Evolutionary conservation across 495 filamentous ascomycete genomes (phyloP).

Genomic region (Rostrohypoxylon terebratum): DNA sequence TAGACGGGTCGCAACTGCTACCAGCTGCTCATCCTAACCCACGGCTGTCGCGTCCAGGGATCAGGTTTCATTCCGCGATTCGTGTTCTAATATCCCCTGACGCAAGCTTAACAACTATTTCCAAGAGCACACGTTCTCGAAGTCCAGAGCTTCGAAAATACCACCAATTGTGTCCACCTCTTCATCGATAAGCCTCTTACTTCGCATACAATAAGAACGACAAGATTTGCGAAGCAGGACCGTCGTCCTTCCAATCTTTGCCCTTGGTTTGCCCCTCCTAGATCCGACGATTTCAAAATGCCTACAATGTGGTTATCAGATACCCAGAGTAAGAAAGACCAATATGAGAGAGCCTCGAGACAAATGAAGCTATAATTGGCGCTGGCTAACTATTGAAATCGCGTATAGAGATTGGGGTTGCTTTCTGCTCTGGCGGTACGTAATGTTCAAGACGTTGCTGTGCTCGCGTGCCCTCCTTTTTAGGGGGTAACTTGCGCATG

Average conservation of each 20-base stretch:
- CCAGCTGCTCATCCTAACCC: slow-evolving; percentile 62
- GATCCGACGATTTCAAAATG: slow-evolving; percentile 54
- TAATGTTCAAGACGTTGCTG: slow-evolving; percentile 44
- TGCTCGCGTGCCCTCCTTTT: slow-evolving; percentile 25
- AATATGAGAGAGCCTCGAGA: neutral
- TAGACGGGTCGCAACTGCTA: slow-evolving; percentile 37
- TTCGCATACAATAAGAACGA: neutral
- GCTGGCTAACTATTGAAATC: slow-evolving; percentile 24
- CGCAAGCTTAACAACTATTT: slow-evolving; percentile 17
- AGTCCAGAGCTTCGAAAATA: slow-evolving; percentile 4
- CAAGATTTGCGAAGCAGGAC: neutral
- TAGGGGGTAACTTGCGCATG: slow-evolving; percentile 7
- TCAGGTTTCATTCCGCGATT: slow-evolving; percentile 39
- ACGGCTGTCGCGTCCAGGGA: slow-evolving; percentile 17
- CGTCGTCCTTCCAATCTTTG: neutral
- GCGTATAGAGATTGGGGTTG: slow-evolving; percentile 85
- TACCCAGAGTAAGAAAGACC: slow-evolving; percentile 79
- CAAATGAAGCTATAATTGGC: neutral
- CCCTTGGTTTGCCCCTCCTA: neutral
- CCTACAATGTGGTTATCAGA: slow-evolving; percentile 93
- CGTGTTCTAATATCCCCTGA: slow-evolving; percentile 35
- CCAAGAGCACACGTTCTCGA: slow-evolving; percentile 2
- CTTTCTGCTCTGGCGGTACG: slow-evolving; percentile 96
- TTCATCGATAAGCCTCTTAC: neutral
- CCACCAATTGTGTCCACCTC: slow-evolving; percentile 20